Evolutionary conservation across 768 basidiomycete genomes (phyloP), one percentile per base, ranked within the genome.

Genomic region (Lactifluus pinguis): DNA sequence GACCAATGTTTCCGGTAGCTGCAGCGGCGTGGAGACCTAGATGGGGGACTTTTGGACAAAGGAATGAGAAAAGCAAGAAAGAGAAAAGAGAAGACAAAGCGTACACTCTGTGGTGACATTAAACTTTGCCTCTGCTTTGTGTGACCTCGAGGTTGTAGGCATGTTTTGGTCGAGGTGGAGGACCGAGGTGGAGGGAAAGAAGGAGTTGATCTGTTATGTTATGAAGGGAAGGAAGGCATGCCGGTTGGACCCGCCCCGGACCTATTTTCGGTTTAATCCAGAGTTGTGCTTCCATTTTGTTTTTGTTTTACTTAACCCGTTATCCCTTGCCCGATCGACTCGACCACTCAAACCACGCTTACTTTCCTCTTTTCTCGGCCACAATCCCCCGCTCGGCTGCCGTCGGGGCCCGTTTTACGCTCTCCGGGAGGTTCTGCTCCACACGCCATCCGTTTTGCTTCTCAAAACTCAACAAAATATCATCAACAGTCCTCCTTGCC

Each of bases 1-100:
- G 85, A 4, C 92, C 95, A 54, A 95, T 79, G 72, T 99, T 93
- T 55, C 95, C 95, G 30, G 85, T 83, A 5, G 82, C 84, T 14
- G 88, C 86, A 41, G 88, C 89, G 21, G 85, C 81, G 68, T 91
- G 89, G 1, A 91, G 74, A 45, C 87, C 87, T 42, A 89, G 83
- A 66, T 83, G 84, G 38, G 87, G 85, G 67, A 89, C 89, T 92
- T 38, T 25, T 56, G 25, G 25, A 25, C 25, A 1, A 56, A 47
- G n/a, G 30, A 25, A 51, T 42, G 10, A 55, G 53, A 47, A 47
- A 36, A 52, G 36, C 34, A 29, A 8, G 2, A 9, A 30, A 19
- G 7, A 10, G 45, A 36, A 62, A 17, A 29, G 32, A 14, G 21
- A 53, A 14, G n/a, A 47, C 6, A 14, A 15, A 45, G 6, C 81